A percentile compares a stretch with the other conserved stretches of the same genome.
phyloP scores from a whole-genome alignment of 129 eudicot genomes.

The Arctium lappa region DNA sequence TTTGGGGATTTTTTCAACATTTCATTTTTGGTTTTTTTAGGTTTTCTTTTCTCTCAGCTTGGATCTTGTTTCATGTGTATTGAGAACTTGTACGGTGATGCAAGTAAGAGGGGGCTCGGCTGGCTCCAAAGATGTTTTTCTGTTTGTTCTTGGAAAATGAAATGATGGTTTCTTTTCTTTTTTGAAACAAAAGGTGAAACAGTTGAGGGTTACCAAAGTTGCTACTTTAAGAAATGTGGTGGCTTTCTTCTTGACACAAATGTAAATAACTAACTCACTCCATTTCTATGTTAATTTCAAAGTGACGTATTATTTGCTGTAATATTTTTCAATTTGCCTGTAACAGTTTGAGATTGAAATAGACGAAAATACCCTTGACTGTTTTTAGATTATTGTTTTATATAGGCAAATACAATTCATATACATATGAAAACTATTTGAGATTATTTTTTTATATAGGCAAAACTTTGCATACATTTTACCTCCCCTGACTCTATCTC shows the following conservation, averaged over 20 bases:
- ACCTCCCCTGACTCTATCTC: not conserved
- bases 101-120: not conserved
- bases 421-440: not conserved
- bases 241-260: conserved; percentile 3
- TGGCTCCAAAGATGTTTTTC: not conserved
- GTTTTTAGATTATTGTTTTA: not conserved
- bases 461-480: not conserved
- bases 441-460: no score
- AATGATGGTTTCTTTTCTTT: conserved; percentile 18
- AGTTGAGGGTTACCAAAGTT: conserved; percentile 20
- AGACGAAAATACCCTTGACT: not conserved
- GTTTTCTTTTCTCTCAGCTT: not conserved
- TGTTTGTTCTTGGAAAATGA: conserved; percentile 14
- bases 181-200: conserved; percentile 12
- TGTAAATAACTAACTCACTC: conserved; percentile 1
- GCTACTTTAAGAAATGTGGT: conserved; percentile 25
- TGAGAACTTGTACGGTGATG: conserved; percentile 7
- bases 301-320: not conserved
- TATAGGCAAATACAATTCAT: not conserved
- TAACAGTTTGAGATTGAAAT: not conserved
- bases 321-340: not conserved
- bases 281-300: not conserved
- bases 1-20: not conserved
- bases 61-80: conserved; percentile 11
- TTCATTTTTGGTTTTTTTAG: not conserved